Evolutionary conservation across 164 flowering plant genomes (phyloP), one percentile per base, ranked within the genome.

Genomic region (Umbilicus rupestris): DNA sequence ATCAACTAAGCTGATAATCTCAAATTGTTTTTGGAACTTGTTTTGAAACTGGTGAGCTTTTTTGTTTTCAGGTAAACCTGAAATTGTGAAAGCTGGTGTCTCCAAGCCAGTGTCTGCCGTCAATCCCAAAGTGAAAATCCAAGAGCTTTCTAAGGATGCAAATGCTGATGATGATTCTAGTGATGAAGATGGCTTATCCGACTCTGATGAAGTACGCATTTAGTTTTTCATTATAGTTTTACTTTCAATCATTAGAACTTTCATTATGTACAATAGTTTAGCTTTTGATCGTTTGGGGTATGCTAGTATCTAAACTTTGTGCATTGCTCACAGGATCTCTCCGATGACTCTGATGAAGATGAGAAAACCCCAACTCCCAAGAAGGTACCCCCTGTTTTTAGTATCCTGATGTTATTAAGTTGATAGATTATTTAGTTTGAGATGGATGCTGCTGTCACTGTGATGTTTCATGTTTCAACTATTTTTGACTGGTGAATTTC

Each of bases 351-450:
- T 11, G 80, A 77, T 14, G 83, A 79, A 68, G 84, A 83, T 26
- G 87, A 78, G 63, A 26, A 33, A 37, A 37, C 44, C 17, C 65
- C 65, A 19, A 80, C 87, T 22, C 87, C 86, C 5, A 77, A 75
- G 77, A 83, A 87, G 87, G 88, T 80, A 72, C 10, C 15, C 1
- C 33, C 12, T n/a, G n/a, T n/a, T n/a, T n/a, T n/a, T n/a, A n/a
- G n/a, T n/a, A n/a, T n/a, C n/a, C n/a, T n/a, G 7, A 55, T 55
- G 30, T 55, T 19, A 1, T 2, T 55, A 20, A 0, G 11, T n/a
- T 55, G 9, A 41, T 14, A 10, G n/a, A 5, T 24, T 55, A 3
- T 52, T 22, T 41, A 41, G 2, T 9, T 14, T 14, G 44, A 0
- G 37, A 35, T 7, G 1, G 7, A 35, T 3, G 37, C 37, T 35